Evolutionary conservation across 129 eudicot genomes (phyloP), one percentile per base, ranked within the genome.

Genomic region (Sambucus nigra): DNA sequence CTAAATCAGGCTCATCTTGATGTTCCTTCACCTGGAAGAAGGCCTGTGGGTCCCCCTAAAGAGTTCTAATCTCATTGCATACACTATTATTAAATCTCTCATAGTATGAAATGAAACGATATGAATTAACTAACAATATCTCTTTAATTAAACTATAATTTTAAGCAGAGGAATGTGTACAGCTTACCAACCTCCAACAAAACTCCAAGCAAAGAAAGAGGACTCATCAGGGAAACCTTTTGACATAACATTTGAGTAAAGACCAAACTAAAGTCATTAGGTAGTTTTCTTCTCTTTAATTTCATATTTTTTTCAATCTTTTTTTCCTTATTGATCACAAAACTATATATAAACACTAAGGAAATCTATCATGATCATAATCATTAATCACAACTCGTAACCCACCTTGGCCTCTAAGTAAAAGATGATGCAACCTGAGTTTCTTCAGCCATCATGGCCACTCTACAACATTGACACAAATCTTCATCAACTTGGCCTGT

Each of bases 361-460:
- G 12, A 48, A 14, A 20, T 59, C 25, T 45, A 38, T 57, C 50
- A 26, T n/a, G n/a, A n/a, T n/a, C n/a, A n/a, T n/a, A n/a, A n/a
- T n/a, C n/a, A n/a, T n/a, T n/a, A n/a, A n/a, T 40, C 25, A 25
- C 59, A 54, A 66, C 12, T 53, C 26, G 23, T 2, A 40, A 59
- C 23, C 51, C 48, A 24, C 26, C 16, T 24, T 50, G 24, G 27
- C 54, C 56, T 32, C 41, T 28, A 67, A 62, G 5, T 25, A 60
- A 65, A 64, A 53, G 18, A 79, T 68, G 76, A 69, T 76, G 72
- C 77, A 79, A 41, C 19, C 74, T 17, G 77, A 68, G 58, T 63
- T 70, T 55, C 47, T 72, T 55, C 72, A 69, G 17, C 70, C 75
- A 54, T 69, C 73, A 15, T 79, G 87, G 94, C 64, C 61, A 50